Conservation (phyloP, 148 eudicot genomes). For the Simmondsia chinensis region DNA sequence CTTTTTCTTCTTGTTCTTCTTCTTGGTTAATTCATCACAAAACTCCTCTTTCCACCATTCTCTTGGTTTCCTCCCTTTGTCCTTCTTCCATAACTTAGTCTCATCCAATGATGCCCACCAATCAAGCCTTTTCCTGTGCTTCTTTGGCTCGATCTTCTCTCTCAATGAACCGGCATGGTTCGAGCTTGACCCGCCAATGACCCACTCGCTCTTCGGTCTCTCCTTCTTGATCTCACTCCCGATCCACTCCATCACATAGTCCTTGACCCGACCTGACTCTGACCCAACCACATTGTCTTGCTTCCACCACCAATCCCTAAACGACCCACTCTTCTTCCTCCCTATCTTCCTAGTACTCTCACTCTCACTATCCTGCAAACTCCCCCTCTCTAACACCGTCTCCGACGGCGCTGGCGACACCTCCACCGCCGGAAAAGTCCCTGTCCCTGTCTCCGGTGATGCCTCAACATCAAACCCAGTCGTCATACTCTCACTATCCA, state of each 20-base stretch:
- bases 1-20: slow-evolving; percentile 55
- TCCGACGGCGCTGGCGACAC: slow-evolving; percentile 42
- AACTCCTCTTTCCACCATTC: slow-evolving; percentile 99
- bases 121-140: slow-evolving; percentile 47
- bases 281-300: slow-evolving; percentile 56
- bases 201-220: slow-evolving; percentile 44
- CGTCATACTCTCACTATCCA: slow-evolving; percentile 59
- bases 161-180: neutral
- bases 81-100: slow-evolving; percentile 36
- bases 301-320: slow-evolving; percentile 98
- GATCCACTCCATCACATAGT: slow-evolving; percentile 98
- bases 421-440: slow-evolving; percentile 10
- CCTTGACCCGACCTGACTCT: slow-evolving; percentile 71
- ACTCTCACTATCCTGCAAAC: slow-evolving; percentile 49
- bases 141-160: slow-evolving; percentile 33
- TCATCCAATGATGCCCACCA: slow-evolving; percentile 81
- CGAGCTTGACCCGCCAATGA: slow-evolving; percentile 26
- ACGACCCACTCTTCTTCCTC: slow-evolving; percentile 51
- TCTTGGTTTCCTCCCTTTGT: slow-evolving; percentile 63
- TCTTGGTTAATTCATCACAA: slow-evolving; percentile 75
- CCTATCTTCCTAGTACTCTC: slow-evolving; percentile 16
- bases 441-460: slow-evolving; percentile 28
- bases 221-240: slow-evolving; percentile 91
- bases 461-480: slow-evolving; percentile 46
- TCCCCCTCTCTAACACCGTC: slow-evolving; percentile 48